These are phyloP conservation scores for Naganishia friedmannii DNA, from an alignment of 768 basidiomycete genomes.

Conservation along the genomic window DNA sequence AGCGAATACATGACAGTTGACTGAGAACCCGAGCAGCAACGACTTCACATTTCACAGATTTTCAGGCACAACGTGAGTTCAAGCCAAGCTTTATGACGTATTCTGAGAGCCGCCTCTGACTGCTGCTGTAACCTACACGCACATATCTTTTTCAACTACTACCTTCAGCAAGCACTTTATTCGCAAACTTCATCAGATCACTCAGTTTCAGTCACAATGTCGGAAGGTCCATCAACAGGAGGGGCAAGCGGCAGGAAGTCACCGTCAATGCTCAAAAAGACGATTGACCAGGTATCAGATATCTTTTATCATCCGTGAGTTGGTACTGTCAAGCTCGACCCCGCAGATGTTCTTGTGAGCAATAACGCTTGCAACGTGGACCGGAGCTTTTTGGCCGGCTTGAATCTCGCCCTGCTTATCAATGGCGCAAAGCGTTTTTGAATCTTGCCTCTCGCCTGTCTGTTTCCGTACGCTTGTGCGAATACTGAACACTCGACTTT, in stretches of 20 bases:
- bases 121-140: not conserved
- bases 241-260: conserved; percentile 3
- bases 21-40: too few species aligned
- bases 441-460: not conserved
- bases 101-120: not conserved
- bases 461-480: not conserved
- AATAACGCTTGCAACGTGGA: too few species aligned
- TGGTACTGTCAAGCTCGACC: not conserved
- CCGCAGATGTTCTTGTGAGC: too few species aligned
- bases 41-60: not conserved
- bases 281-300: conserved; percentile 27
- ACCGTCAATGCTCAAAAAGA: conserved; percentile 19
- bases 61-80: not conserved
- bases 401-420: too few species aligned
- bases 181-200: too few species aligned
- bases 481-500: not conserved
- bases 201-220: not conserved
- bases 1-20: too few species aligned
- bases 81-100: not conserved
- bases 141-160: not conserved
- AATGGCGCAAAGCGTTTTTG: not conserved
- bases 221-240: not conserved
- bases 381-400: too few species aligned
- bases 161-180: not conserved
- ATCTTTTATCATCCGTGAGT: conserved; percentile 31